These are phyloP conservation scores for Canavalia gladiata DNA, from an alignment of 306 rosid species.

Conservation along the genomic window DNA sequence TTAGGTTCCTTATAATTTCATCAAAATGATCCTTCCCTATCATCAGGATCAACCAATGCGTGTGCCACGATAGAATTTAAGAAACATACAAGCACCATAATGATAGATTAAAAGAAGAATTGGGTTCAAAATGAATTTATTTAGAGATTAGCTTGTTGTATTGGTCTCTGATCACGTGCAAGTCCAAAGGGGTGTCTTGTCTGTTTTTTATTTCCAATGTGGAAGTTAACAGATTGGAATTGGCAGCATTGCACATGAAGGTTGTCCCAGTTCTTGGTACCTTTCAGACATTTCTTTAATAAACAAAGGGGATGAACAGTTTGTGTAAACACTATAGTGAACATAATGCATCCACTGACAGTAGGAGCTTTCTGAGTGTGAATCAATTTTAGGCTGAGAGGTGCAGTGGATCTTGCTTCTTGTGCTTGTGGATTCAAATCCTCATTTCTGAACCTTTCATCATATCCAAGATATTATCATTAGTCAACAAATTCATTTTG, in stretches of 20 bases:
- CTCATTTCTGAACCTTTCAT: constrained; percentile 1
- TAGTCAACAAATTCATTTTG: constrained; percentile 19
- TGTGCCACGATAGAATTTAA: constrained; percentile 40
- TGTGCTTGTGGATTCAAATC: constrained; percentile 7
- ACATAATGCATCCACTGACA: constrained; percentile 57
- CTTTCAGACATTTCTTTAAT: constrained; percentile 52
- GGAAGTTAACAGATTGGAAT: constrained; percentile 50
- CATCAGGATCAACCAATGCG: constrained; percentile 32
- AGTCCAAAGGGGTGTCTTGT: constrained; percentile 56
- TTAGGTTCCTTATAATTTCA: constrained; percentile 51
- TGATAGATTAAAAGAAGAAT: constrained; percentile 23
- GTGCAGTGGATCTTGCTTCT: constrained; percentile 4
- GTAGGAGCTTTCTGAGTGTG: constrained; percentile 28
- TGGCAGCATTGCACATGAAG: constrained; percentile 64
- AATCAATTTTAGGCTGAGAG: constrained; percentile 13
- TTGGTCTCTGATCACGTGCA: constrained; percentile 54
- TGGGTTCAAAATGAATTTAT: constrained; percentile 24
- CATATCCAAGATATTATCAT: neutral
- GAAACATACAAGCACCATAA: constrained; percentile 51
- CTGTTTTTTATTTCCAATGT: constrained; percentile 30
- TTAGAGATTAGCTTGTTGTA: constrained; percentile 36
- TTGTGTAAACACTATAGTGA: constrained; percentile 51
- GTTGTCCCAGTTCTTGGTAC: constrained; percentile 47
- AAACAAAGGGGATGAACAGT: constrained; percentile 41
- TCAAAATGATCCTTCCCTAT: constrained; percentile 43